Evolutionary conservation across 805 yeast genomes (phyloP).

Genomic region (Zygoascus biomembranicola): DNA sequence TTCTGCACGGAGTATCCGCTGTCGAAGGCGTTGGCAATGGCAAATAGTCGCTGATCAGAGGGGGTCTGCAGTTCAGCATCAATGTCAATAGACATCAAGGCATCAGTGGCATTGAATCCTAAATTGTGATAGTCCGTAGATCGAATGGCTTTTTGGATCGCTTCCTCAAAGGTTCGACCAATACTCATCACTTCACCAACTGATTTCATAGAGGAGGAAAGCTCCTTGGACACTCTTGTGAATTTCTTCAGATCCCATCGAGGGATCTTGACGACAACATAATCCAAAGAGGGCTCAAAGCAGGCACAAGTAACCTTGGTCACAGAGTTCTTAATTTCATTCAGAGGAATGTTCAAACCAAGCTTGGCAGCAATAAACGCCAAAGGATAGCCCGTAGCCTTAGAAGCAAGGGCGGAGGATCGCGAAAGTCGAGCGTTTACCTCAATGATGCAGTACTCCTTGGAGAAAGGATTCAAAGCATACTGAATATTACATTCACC

Average conservation of each 20-base stretch:
- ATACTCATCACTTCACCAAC: slow-evolving; percentile 99
- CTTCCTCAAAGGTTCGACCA: slow-evolving; percentile 96
- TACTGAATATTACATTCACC: slow-evolving; percentile 99
- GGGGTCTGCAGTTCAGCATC: slow-evolving; percentile 93
- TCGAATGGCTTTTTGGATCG: slow-evolving; percentile 94
- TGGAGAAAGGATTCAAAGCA: slow-evolving; percentile 86
- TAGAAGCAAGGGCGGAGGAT: slow-evolving; percentile 97
- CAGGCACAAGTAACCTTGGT: slow-evolving; percentile 92
- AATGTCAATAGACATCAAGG: slow-evolving; percentile 83
- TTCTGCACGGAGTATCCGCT: slow-evolving; percentile 86
- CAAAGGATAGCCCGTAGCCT: slow-evolving; percentile 97
- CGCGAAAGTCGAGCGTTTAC: slow-evolving; percentile 96
- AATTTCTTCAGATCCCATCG: slow-evolving; percentile 98
- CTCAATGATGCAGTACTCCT: slow-evolving; percentile 95
- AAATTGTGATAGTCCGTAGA: slow-evolving; percentile 92
- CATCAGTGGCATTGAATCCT: slow-evolving; percentile 78
- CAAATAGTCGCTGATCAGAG: slow-evolving; percentile 93
- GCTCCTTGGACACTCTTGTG: slow-evolving; percentile 78
- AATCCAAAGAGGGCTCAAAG: slow-evolving; percentile 95
- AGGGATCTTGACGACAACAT: slow-evolving; percentile 95
- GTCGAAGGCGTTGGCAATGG: slow-evolving; percentile 88
- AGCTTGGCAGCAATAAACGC: slow-evolving; percentile 97
- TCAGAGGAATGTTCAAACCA: slow-evolving; percentile 85
- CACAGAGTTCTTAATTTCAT: slow-evolving; percentile 86
- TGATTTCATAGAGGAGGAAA: slow-evolving; percentile 93